Evolutionary conservation across 1,284 basidiomycete genomes (phyloP).

Genomic region (Leccinum subfulvum): DNA sequence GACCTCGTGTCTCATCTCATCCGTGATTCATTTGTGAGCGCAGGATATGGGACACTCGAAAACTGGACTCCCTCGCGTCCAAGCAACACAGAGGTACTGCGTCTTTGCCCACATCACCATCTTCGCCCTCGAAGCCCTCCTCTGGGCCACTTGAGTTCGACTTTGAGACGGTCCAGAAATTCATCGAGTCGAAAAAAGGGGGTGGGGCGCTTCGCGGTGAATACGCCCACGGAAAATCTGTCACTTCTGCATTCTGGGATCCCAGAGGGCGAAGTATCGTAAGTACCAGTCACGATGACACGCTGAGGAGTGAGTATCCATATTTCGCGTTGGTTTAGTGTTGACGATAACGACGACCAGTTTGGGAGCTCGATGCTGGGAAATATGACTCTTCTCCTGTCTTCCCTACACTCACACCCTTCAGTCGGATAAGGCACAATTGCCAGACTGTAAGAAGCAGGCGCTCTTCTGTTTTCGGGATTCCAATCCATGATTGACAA

Average conservation of each 20-base stretch:
- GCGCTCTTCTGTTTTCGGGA: background rate
- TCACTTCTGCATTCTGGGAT: conserved; percentile 81
- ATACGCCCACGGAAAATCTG: conserved; percentile 70
- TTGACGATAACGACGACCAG: conserved; percentile 38
- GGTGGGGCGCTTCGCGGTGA: conserved; percentile 56
- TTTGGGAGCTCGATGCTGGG: conserved; percentile 65
- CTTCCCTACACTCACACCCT: conserved; percentile 63
- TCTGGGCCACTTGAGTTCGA: conserved; percentile 46
- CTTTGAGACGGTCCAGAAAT: conserved; percentile 46
- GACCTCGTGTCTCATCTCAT: background rate
- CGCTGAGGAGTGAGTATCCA: conserved; percentile 55
- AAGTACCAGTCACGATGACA: conserved; percentile 80
- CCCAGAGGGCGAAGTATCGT: conserved; percentile 70
- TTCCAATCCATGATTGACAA: background rate
- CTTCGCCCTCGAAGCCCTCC: conserved; percentile 13
- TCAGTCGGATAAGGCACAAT: conserved; percentile 63
- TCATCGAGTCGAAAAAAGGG: conserved; percentile 49
- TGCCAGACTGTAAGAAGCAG: conserved; percentile 65
- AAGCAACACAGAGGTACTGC: conserved; percentile 24
- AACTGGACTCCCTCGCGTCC: conserved; percentile 45
- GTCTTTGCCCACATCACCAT: conserved; percentile 19
- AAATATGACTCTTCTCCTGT: conserved; percentile 45
- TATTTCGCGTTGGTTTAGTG: background rate
- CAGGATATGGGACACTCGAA: conserved; percentile 78
- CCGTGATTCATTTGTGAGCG: conserved; percentile 1